These are phyloP conservation scores for Phyllosticta ampelicida DNA, from an alignment of 2,329 filamentous ascomycete genomes.

Conservation along the genomic window DNA sequence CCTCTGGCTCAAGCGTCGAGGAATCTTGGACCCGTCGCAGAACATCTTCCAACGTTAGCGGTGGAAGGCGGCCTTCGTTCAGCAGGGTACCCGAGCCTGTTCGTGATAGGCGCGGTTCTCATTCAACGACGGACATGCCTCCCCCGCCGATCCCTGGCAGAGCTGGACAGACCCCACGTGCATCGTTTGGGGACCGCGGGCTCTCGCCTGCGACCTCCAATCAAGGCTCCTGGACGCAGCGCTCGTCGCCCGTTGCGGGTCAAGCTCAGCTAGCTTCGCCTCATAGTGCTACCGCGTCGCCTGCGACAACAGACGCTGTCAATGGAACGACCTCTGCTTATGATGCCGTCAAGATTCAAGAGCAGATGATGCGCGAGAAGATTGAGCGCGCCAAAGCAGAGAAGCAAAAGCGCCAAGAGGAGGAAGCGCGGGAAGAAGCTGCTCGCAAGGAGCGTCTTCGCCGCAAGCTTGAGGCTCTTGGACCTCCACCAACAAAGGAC, in stretches of 20 bases:
- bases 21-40: slow-evolving; percentile 61
- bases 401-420: slow-evolving; percentile 50
- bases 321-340: slow-evolving; percentile 35
- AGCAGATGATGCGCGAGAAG: slow-evolving; percentile 58
- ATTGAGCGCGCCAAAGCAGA: slow-evolving; percentile 58
- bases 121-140: slow-evolving; percentile 5
- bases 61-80: slow-evolving; percentile 53
- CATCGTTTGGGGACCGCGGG: slow-evolving; percentile 2
- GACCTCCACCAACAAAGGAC: slow-evolving; percentile 40
- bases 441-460: slow-evolving; percentile 59
- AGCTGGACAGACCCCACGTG: neutral
- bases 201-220: slow-evolving; percentile 6
- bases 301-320: slow-evolving; percentile 16
- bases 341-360: slow-evolving; percentile 53
- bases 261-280: slow-evolving; percentile 26
- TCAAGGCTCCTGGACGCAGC: slow-evolving; percentile 17
- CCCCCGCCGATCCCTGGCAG: neutral
- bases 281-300: slow-evolving; percentile 22
- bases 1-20: slow-evolving; percentile 55
- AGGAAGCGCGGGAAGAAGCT: slow-evolving; percentile 63
- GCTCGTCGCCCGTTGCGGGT: slow-evolving; percentile 21
- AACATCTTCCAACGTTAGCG: slow-evolving; percentile 85
- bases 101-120: slow-evolving; percentile 7
- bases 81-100: slow-evolving; percentile 22
- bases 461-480: slow-evolving; percentile 60